phyloP scores from a whole-genome alignment of 139 green algal species.

The Micractinium conductrix region DNA sequence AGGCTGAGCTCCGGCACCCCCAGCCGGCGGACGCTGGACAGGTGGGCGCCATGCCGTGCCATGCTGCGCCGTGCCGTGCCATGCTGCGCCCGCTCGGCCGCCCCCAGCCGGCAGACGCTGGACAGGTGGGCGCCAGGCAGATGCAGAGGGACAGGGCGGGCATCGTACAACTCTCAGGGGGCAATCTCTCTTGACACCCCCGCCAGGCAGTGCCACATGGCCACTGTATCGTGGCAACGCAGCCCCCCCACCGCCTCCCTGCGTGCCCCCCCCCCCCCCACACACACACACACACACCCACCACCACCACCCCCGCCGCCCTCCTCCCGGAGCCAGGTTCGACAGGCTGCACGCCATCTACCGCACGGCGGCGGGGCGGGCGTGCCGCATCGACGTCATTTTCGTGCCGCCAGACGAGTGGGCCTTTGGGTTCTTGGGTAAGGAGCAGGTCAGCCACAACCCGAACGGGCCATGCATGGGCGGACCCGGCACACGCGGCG shows the following conservation, averaged over 20 bases:
- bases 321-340: conserved; percentile 33
- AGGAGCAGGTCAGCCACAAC: too few relatives aligned
- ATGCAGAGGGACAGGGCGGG: too few relatives aligned
- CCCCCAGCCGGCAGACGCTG: background rate
- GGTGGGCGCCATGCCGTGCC: too few relatives aligned
- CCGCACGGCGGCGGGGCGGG: conserved; percentile 21
- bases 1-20: background rate
- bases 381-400: conserved; percentile 57
- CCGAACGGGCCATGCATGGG: too few relatives aligned
- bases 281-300: too few relatives aligned
- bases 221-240: background rate
- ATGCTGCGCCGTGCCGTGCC: too few relatives aligned
- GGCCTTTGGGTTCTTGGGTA: conserved; percentile 36
- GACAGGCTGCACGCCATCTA: conserved; percentile 56
- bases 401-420: conserved; percentile 37
- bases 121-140: conserved; percentile 12
- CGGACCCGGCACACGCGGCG: too few relatives aligned
- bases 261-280: too few relatives aligned
- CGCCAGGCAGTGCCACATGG: background rate
- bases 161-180: too few relatives aligned
- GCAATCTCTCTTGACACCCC: too few relatives aligned
- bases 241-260: background rate
- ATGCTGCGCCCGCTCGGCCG: too few relatives aligned
- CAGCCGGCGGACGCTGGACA: background rate
- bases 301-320: background rate